Conservation (phyloP, 2,329 filamentous ascomycete species). For the Periconia digitata region DNA sequence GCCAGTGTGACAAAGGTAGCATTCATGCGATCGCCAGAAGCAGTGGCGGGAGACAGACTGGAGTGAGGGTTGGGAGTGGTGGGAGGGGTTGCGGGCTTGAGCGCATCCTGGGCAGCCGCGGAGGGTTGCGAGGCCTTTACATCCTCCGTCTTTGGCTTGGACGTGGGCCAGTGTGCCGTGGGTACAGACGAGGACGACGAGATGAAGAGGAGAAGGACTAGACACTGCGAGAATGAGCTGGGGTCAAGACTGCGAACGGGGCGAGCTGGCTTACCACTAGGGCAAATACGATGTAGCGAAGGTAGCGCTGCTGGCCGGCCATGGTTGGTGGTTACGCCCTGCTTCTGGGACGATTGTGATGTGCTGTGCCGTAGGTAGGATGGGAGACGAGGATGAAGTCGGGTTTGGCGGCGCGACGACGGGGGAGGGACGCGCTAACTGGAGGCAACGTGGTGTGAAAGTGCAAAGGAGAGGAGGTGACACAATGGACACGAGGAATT, state of each 20-base stretch:
- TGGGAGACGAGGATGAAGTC: background rate
- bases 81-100: slow-evolving; percentile 17
- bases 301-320: slow-evolving; percentile 71
- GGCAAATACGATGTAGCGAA: slow-evolving; percentile 74
- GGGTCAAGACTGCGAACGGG: background rate
- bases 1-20: slow-evolving; percentile 97
- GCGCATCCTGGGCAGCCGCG: background rate
- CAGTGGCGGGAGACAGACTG: slow-evolving; percentile 47
- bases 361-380: background rate
- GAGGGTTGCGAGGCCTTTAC: slow-evolving; percentile 7
- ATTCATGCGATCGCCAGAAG: slow-evolving; percentile 78
- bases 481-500: background rate
- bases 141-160: slow-evolving; percentile 15
- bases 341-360: slow-evolving; percentile 16
- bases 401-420: too few relatives aligned
- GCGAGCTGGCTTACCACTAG: slow-evolving; percentile 67
- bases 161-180: slow-evolving; percentile 36
- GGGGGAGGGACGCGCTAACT: background rate
- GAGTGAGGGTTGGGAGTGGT: slow-evolving; percentile 38
- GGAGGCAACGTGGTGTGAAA: slow-evolving; percentile 16
- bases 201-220: slow-evolving; percentile 81
- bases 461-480: slow-evolving; percentile 4
- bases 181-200: slow-evolving; percentile 60
- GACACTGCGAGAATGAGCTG: slow-evolving; percentile 47
- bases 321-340: slow-evolving; percentile 59